These are phyloP conservation scores for Linderina pennispora DNA, from an alignment of 192 early-diverging fungal species.

Conservation along the genomic window DNA sequence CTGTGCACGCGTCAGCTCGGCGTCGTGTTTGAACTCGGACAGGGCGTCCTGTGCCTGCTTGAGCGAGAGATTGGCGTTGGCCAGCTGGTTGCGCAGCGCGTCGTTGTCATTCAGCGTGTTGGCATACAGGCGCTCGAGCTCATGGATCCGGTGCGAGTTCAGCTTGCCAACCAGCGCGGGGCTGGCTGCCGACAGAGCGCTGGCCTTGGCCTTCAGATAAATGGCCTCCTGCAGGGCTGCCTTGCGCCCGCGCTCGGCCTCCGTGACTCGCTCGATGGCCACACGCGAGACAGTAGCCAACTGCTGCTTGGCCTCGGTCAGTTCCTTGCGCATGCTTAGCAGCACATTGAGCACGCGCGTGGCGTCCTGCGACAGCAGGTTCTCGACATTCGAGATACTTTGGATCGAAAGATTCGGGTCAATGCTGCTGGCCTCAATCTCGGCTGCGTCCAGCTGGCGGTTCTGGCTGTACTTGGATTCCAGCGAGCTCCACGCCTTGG, in stretches of 20 bases:
- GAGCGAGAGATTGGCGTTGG: conserved; percentile 30
- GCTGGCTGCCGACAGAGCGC: conserved; percentile 28
- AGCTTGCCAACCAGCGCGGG: conserved; percentile 28
- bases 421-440: neutral
- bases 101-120: conserved; percentile 47
- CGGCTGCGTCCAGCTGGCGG: conserved; percentile 3
- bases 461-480: conserved; percentile 32
- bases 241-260: conserved; percentile 45
- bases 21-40: conserved; percentile 25
- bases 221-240: conserved; percentile 49
- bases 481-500: conserved; percentile 14
- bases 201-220: conserved; percentile 46
- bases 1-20: conserved; percentile 28
- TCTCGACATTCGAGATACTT: conserved; percentile 5
- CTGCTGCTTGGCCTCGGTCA: conserved; percentile 42
- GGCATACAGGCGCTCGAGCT: conserved; percentile 45
- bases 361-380: conserved; percentile 8
- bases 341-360: conserved; percentile 29
- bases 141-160: conserved; percentile 32
- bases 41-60: conserved; percentile 40
- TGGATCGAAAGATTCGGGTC: conserved; percentile 4
- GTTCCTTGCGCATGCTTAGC: conserved; percentile 36
- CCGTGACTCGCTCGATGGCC: conserved; percentile 43
- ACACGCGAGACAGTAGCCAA: conserved; percentile 37
- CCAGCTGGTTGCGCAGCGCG: conserved; percentile 39